These are phyloP conservation scores for Pulveroboletus sp. DNA, from an alignment of 768 basidiomycete species.

Conservation along the genomic window DNA sequence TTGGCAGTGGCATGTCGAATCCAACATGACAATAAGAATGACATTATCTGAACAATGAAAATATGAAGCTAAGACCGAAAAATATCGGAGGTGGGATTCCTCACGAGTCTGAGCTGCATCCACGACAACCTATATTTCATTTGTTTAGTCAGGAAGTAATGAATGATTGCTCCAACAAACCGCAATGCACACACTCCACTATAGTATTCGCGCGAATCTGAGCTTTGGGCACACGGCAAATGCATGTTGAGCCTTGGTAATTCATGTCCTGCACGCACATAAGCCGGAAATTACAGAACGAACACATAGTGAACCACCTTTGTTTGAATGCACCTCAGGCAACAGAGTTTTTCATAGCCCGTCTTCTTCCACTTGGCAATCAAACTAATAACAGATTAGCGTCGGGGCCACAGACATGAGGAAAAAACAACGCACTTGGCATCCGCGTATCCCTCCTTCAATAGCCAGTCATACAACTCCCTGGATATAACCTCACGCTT, in stretches of 20 bases:
- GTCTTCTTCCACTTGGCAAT: conserved; percentile 99
- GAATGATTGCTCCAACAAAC: conserved; percentile 44
- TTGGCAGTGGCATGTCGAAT: background rate
- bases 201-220: conserved; percentile 85
- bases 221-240: conserved; percentile 95
- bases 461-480: conserved; percentile 94
- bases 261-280: conserved; percentile 81
- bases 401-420: background rate
- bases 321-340: conserved; percentile 94
- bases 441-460: conserved; percentile 97
- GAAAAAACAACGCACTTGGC: conserved; percentile 66
- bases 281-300: conserved; percentile 4
- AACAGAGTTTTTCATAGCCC: conserved; percentile 98
- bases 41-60: background rate
- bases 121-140: conserved; percentile 66
- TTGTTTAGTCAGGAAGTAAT: conserved; percentile 8
- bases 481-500: conserved; percentile 93
- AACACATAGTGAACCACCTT: conserved; percentile 43
- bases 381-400: conserved; percentile 49
- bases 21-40: background rate
- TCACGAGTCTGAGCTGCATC: conserved; percentile 86
- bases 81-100: background rate
- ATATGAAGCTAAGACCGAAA: no score
- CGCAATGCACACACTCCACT: conserved; percentile 96
- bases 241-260: conserved; percentile 96